Conservation (phyloP, 768 basidiomycete species). For the Clitopilus hobsonii region DNA sequence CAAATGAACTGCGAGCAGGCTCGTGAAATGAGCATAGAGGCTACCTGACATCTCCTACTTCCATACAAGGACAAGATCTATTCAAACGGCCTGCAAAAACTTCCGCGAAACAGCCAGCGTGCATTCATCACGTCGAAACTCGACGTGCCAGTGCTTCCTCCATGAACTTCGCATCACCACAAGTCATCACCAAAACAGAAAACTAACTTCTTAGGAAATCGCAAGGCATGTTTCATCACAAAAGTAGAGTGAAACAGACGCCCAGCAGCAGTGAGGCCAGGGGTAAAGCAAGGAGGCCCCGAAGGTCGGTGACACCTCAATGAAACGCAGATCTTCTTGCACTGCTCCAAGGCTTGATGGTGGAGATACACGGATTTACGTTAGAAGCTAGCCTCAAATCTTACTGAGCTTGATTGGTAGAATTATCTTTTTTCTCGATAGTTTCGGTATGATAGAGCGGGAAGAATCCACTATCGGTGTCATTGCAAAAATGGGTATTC, state of each 20-base stretch:
- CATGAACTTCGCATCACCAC: too few species aligned
- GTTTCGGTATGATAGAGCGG: not conserved
- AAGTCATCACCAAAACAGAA: too few species aligned
- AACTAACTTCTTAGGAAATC: not conserved
- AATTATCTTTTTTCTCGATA: too few species aligned
- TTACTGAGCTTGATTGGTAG: too few species aligned
- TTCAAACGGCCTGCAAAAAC: not conserved
- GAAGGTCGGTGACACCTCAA: not conserved
- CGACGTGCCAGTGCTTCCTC: too few species aligned
- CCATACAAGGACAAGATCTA: not conserved
- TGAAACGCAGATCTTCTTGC: not conserved
- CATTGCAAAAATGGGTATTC: not conserved
- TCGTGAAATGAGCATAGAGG: too few species aligned
- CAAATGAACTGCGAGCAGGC: too few species aligned
- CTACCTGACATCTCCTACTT: not conserved
- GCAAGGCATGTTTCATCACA: not conserved
- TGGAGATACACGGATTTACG: not conserved
- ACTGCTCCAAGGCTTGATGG: not conserved
- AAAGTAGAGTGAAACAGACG: constrained; percentile 1
- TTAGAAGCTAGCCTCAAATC: too few species aligned
- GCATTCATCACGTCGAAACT: not conserved
- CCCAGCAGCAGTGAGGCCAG: too few species aligned
- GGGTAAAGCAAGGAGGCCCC: too few species aligned
- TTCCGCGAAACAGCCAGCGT: not conserved
- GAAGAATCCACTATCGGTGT: not conserved